These are phyloP conservation scores for Schwanniomyces etchellsii DNA, from an alignment of 1,139 yeast species.

Conservation along the genomic window DNA sequence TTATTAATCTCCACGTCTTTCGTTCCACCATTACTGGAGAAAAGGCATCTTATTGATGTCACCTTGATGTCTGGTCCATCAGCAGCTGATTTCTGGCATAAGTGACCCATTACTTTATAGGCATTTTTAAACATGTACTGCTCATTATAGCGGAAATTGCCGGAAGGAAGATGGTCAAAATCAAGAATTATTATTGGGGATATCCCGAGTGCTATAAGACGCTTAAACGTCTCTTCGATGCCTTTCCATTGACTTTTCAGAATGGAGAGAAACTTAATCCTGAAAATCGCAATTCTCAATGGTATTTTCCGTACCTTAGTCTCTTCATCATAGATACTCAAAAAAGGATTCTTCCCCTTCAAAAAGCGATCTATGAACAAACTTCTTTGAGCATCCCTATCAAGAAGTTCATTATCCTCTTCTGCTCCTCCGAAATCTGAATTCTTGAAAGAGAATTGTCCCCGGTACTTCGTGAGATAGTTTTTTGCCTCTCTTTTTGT, in stretches of 20 bases:
- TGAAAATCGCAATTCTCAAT: slow-evolving; percentile 47
- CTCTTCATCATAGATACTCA: slow-evolving; percentile 29
- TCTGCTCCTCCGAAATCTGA: slow-evolving; percentile 8
- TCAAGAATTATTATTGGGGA: slow-evolving; percentile 31
- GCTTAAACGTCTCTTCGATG: slow-evolving; percentile 43
- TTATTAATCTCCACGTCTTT: slow-evolving; percentile 15
- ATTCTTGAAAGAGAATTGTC: slow-evolving; percentile 29
- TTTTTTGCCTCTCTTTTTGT: slow-evolving; percentile 71
- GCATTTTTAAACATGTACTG: slow-evolving; percentile 29
- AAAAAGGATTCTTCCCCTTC: slow-evolving; percentile 27
- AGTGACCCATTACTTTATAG: slow-evolving; percentile 18
- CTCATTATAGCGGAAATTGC: slow-evolving; percentile 28
- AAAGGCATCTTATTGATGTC: slow-evolving; percentile 25
- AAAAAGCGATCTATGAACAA: slow-evolving; percentile 37
- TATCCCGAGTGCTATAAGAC: slow-evolving; percentile 48
- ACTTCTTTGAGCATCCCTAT: slow-evolving; percentile 29
- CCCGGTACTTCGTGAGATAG: slow-evolving; percentile 55
- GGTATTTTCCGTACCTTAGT: slow-evolving; percentile 31
- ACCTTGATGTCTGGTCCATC: slow-evolving; percentile 22
- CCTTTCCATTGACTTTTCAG: slow-evolving; percentile 30
- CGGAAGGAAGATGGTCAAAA: slow-evolving; percentile 24
- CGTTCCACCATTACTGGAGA: slow-evolving; percentile 8
- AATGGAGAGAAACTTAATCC: slow-evolving; percentile 36
- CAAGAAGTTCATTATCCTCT: background rate
- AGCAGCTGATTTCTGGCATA: too few species aligned